phyloP scores from a whole-genome alignment of 208 protist species.

The Endotrypanum monterogeii region DNA sequence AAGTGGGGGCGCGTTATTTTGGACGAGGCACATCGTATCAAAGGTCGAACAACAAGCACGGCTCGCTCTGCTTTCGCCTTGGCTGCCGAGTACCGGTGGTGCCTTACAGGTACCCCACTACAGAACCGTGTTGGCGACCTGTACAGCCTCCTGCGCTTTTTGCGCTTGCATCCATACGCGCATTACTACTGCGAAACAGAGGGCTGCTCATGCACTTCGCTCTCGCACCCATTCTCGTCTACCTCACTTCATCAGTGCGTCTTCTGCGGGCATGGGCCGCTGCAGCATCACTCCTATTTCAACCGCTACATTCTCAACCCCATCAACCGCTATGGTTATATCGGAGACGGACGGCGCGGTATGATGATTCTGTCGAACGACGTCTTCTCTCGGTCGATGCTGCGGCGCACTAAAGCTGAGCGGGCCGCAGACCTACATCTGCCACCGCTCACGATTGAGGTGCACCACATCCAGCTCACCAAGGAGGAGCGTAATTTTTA shows the following conservation, averaged over 20 bases:
- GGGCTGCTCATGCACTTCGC: slow-evolving; percentile 89
- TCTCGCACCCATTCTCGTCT: slow-evolving; percentile 88
- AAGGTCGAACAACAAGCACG: slow-evolving; percentile 87
- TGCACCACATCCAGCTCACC: slow-evolving; percentile 63
- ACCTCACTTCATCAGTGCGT: slow-evolving; percentile 75
- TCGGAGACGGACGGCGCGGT: slow-evolving; percentile 83
- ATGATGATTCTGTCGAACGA: slow-evolving; percentile 91
- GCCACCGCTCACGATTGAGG: slow-evolving; percentile 62
- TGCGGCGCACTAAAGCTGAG: slow-evolving; percentile 92
- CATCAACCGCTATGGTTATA: slow-evolving; percentile 94
- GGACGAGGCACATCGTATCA: slow-evolving; percentile 94
- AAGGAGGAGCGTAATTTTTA: slow-evolving; percentile 91
- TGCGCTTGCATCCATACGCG: slow-evolving; percentile 80
- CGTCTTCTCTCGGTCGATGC: slow-evolving; percentile 87
- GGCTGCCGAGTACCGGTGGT: slow-evolving; percentile 84
- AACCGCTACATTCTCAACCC: slow-evolving; percentile 94
- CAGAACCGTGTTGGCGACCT: slow-evolving; percentile 98
- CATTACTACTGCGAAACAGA: slow-evolving; percentile 90
- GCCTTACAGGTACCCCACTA: slow-evolving; percentile 94
- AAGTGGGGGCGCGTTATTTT: slow-evolving; percentile 91
- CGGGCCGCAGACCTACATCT: slow-evolving; percentile 83
- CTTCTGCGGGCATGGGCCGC: slow-evolving; percentile 91
- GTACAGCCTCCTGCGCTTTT: slow-evolving; percentile 96
- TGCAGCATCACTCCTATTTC: slow-evolving; percentile 94
- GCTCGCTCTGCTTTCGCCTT: slow-evolving; percentile 86